Evolutionary conservation across 2,329 filamentous ascomycete genomes (phyloP).

Genomic region (Cladosporium colombiae): DNA sequence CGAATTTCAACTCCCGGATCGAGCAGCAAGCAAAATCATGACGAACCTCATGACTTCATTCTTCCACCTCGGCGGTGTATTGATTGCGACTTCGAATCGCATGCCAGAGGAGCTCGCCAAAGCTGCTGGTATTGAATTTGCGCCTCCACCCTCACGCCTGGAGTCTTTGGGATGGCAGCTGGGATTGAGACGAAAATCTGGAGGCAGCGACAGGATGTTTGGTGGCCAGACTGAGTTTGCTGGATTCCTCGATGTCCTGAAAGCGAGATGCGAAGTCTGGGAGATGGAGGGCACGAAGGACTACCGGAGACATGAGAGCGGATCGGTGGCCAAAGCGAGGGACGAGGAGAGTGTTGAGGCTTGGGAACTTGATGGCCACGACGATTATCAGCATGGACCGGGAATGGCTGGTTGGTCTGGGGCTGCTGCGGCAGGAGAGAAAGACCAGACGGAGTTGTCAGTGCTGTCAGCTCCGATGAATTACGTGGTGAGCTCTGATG

Average conservation of each 20-base stretch:
- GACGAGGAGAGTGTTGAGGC: constrained; percentile 23
- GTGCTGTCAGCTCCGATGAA: constrained; percentile 11
- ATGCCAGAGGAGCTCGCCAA: constrained; percentile 81
- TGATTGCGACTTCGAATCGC: constrained; percentile 78
- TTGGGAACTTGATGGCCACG: constrained; percentile 31
- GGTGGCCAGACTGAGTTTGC: constrained; percentile 71
- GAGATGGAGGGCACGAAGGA: constrained; percentile 76
- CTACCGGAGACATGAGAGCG: constrained; percentile 61
- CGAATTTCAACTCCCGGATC: constrained; percentile 80
- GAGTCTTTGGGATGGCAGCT: constrained; percentile 39
- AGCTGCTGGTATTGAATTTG: constrained; percentile 70
- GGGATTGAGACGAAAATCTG: constrained; percentile 35
- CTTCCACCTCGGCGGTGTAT: constrained; percentile 78
- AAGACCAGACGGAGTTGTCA: not conserved
- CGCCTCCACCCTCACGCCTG: constrained; percentile 50
- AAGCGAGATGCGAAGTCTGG: constrained; percentile 78
- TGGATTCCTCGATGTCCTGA: constrained; percentile 72
- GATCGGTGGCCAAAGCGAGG: constrained; percentile 30
- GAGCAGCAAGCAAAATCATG: constrained; percentile 75
- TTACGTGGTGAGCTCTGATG: constrained; percentile 10
- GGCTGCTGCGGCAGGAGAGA: constrained; percentile 5
- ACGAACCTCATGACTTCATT: constrained; percentile 77
- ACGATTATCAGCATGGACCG: constrained; percentile 28
- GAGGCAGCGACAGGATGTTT: constrained; percentile 53
- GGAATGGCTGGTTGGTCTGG: constrained; percentile 26